phyloP scores from a whole-genome alignment of 129 eudicot species.

The Escallonia rubra region DNA sequence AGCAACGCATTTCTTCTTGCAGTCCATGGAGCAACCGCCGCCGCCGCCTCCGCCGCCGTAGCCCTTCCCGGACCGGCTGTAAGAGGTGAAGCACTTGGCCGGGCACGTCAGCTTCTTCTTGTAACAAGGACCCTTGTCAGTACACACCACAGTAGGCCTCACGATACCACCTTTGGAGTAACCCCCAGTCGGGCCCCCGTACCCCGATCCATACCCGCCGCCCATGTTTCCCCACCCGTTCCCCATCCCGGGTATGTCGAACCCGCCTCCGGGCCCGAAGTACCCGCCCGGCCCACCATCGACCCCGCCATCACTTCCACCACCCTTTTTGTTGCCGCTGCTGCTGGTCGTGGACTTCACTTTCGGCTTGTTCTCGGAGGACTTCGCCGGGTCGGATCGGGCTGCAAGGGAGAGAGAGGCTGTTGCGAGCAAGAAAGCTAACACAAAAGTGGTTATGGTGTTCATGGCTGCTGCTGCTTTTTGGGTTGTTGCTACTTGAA shows the following conservation, averaged over 20 bases:
- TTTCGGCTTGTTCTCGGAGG: slow-evolving; percentile 4
- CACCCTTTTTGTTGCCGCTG: not conserved
- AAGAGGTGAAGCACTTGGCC: slow-evolving; percentile 74
- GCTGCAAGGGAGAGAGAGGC: slow-evolving; percentile 23
- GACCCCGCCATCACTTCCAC: slow-evolving; percentile 17
- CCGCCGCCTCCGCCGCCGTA: slow-evolving; percentile 94
- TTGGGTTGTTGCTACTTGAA: not conserved
- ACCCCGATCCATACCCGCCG: slow-evolving; percentile 79
- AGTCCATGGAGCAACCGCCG: slow-evolving; percentile 96
- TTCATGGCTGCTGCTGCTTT: slow-evolving; percentile 8
- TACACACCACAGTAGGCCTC: slow-evolving; percentile 56
- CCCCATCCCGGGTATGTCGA: slow-evolving; percentile 64
- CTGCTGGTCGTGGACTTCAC: no score
- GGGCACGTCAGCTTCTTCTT: slow-evolving; percentile 85
- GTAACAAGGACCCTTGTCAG: slow-evolving; percentile 80
- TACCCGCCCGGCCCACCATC: slow-evolving; percentile 32
- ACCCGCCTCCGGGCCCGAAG: slow-evolving; percentile 64
- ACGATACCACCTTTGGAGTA: slow-evolving; percentile 51
- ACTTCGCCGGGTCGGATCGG: slow-evolving; percentile 19
- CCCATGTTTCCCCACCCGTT: slow-evolving; percentile 31
- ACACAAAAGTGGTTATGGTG: slow-evolving; percentile 2
- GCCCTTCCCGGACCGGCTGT: slow-evolving; percentile 78
- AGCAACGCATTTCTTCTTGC: slow-evolving; percentile 75
- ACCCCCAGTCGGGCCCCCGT: slow-evolving; percentile 82
- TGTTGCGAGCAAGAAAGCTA: slow-evolving; percentile 17